Evolutionary conservation across 371 early-diverging fungal species (phyloP).

Genomic region (Nematocida minor): DNA sequence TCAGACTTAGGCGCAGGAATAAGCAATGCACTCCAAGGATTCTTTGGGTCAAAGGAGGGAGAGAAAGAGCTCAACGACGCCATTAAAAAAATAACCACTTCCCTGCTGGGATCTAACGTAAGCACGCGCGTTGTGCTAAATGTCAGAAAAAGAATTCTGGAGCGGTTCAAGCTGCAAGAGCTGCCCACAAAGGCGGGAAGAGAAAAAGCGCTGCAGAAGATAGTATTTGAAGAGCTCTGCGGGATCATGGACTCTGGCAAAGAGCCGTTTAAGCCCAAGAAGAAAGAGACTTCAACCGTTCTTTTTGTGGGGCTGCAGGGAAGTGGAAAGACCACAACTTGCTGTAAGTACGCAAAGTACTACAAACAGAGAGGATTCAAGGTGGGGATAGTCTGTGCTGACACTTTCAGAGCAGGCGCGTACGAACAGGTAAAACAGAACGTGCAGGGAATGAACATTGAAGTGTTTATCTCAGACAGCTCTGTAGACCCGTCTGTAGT

Average conservation of each 20-base stretch:
- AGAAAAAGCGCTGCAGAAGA: constrained; percentile 67
- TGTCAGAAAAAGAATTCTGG: constrained; percentile 78
- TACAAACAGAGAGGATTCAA: constrained; percentile 95
- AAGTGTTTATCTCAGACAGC: constrained; percentile 84
- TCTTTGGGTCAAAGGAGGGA: constrained; percentile 53
- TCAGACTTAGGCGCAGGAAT: constrained; percentile 49
- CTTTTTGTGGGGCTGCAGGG: constrained; percentile 99
- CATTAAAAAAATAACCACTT: constrained; percentile 61
- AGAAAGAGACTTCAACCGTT: constrained; percentile 76
- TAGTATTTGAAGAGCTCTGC: constrained; percentile 87
- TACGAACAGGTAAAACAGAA: constrained; percentile 99
- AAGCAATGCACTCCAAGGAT: constrained; percentile 32
- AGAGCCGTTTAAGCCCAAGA: constrained; percentile 77
- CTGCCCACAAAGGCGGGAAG: constrained; percentile 79
- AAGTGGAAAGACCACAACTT: constrained; percentile 93
- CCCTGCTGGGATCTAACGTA: constrained; percentile 72
- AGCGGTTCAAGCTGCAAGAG: constrained; percentile 72
- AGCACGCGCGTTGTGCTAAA: constrained; percentile 78
- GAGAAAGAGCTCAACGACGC: constrained; percentile 51
- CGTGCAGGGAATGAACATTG: constrained; percentile 90
- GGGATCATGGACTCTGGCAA: constrained; percentile 82
- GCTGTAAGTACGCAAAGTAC: constrained; percentile 89
- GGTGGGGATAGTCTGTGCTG: constrained; percentile 89
- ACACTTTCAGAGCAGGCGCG: constrained; percentile 99
- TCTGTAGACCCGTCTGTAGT: constrained; percentile 89